Base-by-base conservation (phyloP, 306 rosid species). In the Sindora glabra region DNA sequence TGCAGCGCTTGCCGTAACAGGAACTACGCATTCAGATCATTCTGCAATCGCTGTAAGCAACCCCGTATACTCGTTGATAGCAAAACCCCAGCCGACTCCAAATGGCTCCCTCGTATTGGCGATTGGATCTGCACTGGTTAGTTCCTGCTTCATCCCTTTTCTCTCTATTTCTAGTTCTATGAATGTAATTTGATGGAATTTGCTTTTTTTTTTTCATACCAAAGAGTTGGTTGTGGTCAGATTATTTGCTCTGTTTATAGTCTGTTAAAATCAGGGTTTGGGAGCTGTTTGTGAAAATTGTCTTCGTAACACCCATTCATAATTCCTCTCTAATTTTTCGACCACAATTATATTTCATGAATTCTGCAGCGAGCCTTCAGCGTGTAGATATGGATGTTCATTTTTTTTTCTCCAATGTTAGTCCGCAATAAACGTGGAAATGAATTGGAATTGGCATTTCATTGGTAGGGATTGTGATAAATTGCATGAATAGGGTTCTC, bases 121-220 rank as follows among this genome's bases (percentile, higher is more conserved):
- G 97, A 90, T 69, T 90, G 97, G 95, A 87, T 90, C 92, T 91
- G 98, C 82, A 79, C 92, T 37, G 95, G 98, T 91, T 79, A 73
- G 94, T 45, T 55, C 30, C 58, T 29, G 5, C 38, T 13, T 8
- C 26, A 21, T 17, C 26, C 58, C 30, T 55, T 21, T 24, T 18
- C 1, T 30, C 9, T 3, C 48, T 8, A 0, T 16, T 25, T 49
- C 8, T 13, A 3, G n/a, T 19, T 25, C 3, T 56, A 5, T 1
- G 0, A 3, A 4, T 5, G 10, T 34, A 3, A 1, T n/a, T 34
- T 34, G 9, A 10, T 34, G 12, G 3, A 12, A 12, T 4, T 49
- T 54, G 25, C 34, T 6, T 30, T 37, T 5, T 10, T 15, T n/a
- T 21, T 23, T 0, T 25, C 16, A 10, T 3, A 5, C 17, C 38